A percentile compares a stretch with the other conserved stretches of the same genome.
These are phyloP conservation scores for Cyclotella baltica DNA, from an alignment of 108 stramenopile genomes.

Conservation along the genomic window DNA sequence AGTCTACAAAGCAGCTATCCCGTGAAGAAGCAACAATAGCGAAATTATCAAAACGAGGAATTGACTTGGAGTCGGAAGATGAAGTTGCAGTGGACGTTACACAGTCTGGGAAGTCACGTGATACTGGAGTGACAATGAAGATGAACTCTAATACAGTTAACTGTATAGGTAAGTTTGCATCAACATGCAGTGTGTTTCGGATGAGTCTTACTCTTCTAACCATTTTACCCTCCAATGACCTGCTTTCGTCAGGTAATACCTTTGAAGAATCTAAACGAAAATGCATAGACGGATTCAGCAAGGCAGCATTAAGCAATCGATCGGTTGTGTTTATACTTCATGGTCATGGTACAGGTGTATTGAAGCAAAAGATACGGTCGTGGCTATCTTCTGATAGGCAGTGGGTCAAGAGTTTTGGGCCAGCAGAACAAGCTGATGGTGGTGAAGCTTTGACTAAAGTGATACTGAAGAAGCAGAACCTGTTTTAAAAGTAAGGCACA, in stretches of 20 bases:
- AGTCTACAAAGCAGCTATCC: background rate
- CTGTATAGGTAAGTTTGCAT: constrained; percentile 64
- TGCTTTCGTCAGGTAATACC: constrained; percentile 75
- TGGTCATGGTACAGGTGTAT: constrained; percentile 85
- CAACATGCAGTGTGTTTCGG: background rate
- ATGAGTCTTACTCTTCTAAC: background rate
- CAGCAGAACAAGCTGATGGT: constrained; percentile 82
- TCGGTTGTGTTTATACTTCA: constrained; percentile 72
- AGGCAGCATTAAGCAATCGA: constrained; percentile 54
- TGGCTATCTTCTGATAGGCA: constrained; percentile 66
- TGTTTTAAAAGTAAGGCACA: too few species aligned
- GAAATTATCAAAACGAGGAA: constrained; percentile 70
- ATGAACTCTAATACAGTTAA: constrained; percentile 88
- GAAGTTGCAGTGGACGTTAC: constrained; percentile 24
- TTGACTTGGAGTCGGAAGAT: constrained; percentile 55
- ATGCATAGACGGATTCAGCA: constrained; percentile 64
- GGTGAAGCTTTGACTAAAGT: constrained; percentile 89
- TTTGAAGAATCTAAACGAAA: constrained; percentile 82
- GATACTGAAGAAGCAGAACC: constrained; percentile 55
- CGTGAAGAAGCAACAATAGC: constrained; percentile 36
- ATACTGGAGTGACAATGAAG: constrained; percentile 56
- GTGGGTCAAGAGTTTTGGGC: constrained; percentile 64
- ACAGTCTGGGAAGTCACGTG: constrained; percentile 15
- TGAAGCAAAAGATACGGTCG: constrained; percentile 75
- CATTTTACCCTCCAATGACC: background rate